Evolutionary conservation across 768 basidiomycete genomes (phyloP), one percentile per base, ranked within the genome.

Genomic region (Glaciozyma antarctica): DNA sequence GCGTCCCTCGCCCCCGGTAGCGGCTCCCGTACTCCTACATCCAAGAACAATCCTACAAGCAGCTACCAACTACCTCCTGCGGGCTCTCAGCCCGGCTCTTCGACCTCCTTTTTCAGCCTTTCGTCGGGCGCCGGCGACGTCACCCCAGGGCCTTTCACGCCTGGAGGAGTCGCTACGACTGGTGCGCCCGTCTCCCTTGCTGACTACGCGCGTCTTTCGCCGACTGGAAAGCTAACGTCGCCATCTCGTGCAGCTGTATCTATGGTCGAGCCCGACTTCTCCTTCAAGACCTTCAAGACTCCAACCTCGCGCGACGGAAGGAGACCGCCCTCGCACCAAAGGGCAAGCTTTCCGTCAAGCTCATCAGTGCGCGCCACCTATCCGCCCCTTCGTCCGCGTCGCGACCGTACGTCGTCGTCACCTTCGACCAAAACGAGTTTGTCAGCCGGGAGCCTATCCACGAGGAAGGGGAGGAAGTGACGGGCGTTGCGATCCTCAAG

Each of bases 341-440:
- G 44, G 81, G 80, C 53, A 90, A 92, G 78, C 86, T 99, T 61
- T 89, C 90, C 73, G 87, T 99, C 78, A 98, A 98, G 78, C 85
- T 99, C 75, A 90, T 99, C 77, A 85, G 87, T 70, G 95, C 90
- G 17, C 84, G 90, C 56, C 83, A 82, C 15, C 86, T 99, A 75
- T 85, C 85, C 69, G 86, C 91, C 60, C 81, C 81, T 52, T 82
- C 85, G 19, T 76, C 80, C 67, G 53, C 68, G 5, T 84, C 88
- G 5, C 81, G 85, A 0, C 89, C 92, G 22, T 98, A 99, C 76
- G 88, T 92, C 72, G 93, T 98, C 76, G 92, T 93, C 71, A 88
- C 92, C 77, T 99, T 97, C 78, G 95, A 99, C 80, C 88, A 98
- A 78, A 97, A 91, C 81, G 95, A 99, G 78, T 99, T 97, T 75